phyloP scores from a whole-genome alignment of 768 basidiomycete species.

The Mycena polygramma region DNA sequence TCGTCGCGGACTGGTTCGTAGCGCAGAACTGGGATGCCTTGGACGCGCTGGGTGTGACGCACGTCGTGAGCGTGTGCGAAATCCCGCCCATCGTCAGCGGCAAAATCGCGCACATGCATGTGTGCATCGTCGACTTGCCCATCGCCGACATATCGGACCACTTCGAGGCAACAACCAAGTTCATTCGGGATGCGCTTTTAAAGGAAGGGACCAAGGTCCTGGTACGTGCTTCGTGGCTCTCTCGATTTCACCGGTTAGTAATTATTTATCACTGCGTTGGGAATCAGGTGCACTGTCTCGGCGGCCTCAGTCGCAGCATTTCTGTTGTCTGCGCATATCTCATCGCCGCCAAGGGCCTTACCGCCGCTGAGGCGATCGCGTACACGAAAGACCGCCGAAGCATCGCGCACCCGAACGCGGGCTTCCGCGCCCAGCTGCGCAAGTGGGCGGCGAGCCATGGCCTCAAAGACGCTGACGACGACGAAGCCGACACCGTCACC shows the following conservation, averaged over 20 bases:
- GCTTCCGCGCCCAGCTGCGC: constrained; percentile 58
- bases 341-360: constrained; percentile 50
- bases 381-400: constrained; percentile 53
- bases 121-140: constrained; percentile 52
- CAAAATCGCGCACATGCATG: constrained; percentile 35
- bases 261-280: constrained; percentile 6
- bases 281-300: constrained; percentile 64
- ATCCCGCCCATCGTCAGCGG: constrained; percentile 42
- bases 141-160: constrained; percentile 56
- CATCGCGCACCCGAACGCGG: constrained; percentile 58
- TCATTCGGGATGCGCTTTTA: constrained; percentile 60
- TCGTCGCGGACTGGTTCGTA: constrained; percentile 57
- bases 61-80: constrained; percentile 64
- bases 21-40: constrained; percentile 52
- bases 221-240: constrained; percentile 43
- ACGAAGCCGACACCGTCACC: not conserved
- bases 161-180: constrained; percentile 60
- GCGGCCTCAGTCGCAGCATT: constrained; percentile 63
- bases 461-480: constrained; percentile 13
- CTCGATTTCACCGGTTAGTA: not conserved
- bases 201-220: constrained; percentile 55
- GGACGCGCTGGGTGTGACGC: constrained; percentile 60
- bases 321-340: constrained; percentile 67
- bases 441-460: constrained; percentile 45
- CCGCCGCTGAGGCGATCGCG: constrained; percentile 55